phyloP scores from a whole-genome alignment of 2,329 filamentous ascomycete species.

The Aureobasidium sp. region DNA sequence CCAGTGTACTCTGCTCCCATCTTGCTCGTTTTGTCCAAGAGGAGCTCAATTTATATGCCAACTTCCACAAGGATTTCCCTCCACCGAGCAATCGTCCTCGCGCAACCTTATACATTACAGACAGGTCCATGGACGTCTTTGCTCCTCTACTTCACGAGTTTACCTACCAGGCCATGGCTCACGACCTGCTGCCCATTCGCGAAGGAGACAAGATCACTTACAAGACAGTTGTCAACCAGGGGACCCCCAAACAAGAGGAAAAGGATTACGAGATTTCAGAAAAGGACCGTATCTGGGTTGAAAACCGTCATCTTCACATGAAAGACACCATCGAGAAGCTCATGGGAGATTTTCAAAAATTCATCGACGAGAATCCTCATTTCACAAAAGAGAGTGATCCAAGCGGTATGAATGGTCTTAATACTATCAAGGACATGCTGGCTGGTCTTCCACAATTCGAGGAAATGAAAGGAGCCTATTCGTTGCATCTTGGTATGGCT shows the following conservation, averaged over 20 bases:
- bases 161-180: slow-evolving; percentile 97
- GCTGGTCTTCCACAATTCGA: slow-evolving; percentile 91
- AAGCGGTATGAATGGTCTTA: slow-evolving; percentile 58
- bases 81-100: slow-evolving; percentile 70
- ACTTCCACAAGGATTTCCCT: slow-evolving; percentile 78
- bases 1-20: slow-evolving; percentile 77
- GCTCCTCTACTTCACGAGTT: slow-evolving; percentile 91
- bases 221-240: slow-evolving; percentile 71
- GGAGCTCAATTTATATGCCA: slow-evolving; percentile 81
- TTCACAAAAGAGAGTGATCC: slow-evolving; percentile 67
- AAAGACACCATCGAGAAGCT: slow-evolving; percentile 94
- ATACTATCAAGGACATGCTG: slow-evolving; percentile 94
- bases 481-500: slow-evolving; percentile 90
- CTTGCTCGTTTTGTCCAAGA: slow-evolving; percentile 87
- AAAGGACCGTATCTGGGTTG: slow-evolving; percentile 89
- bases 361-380: slow-evolving; percentile 84
- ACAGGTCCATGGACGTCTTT: slow-evolving; percentile 86
- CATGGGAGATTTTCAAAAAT: slow-evolving; percentile 86
- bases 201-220: slow-evolving; percentile 87
- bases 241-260: slow-evolving; percentile 60
- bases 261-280: slow-evolving; percentile 91
- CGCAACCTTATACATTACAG: slow-evolving; percentile 77
- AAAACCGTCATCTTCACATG: slow-evolving; percentile 93
- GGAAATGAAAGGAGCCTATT: slow-evolving; percentile 91
- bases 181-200: slow-evolving; percentile 81